phyloP scores from a whole-genome alignment of 1,284 basidiomycete genomes.

The Macrocystidia cucumis region DNA sequence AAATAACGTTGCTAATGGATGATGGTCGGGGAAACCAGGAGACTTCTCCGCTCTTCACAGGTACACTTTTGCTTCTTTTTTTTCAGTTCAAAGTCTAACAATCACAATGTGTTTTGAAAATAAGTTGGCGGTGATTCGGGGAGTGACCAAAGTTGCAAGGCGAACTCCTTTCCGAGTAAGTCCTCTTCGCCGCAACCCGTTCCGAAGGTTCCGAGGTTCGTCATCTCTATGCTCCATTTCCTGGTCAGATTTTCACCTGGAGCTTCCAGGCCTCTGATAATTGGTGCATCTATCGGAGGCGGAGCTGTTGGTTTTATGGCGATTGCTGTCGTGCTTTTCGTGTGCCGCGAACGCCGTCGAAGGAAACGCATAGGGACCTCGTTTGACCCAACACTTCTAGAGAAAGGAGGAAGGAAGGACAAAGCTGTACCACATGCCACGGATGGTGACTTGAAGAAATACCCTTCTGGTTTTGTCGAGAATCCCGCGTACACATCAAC shows the following conservation, averaged over 20 bases:
- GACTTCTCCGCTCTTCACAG: slow-evolving; percentile 26
- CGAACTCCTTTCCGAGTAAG: too few species aligned
- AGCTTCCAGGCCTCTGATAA: slow-evolving; percentile 26
- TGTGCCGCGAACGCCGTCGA: slow-evolving; percentile 32
- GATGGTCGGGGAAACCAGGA: slow-evolving; percentile 21
- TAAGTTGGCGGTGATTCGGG: slow-evolving; percentile 25
- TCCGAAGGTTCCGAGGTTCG: too few species aligned
- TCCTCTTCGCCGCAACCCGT: too few species aligned
- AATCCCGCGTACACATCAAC: slow-evolving; percentile 26
- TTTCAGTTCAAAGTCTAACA: slow-evolving; percentile 1
- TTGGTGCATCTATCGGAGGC: slow-evolving; percentile 36
- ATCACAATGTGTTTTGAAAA: too few species aligned
- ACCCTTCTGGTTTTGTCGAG: slow-evolving; percentile 18
- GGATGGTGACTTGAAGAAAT: too few species aligned
- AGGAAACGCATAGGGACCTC: slow-evolving; percentile 11
- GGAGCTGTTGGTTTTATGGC: slow-evolving; percentile 29
- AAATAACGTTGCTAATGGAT: slow-evolving; percentile 34
- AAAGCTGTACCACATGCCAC: slow-evolving; percentile 3
- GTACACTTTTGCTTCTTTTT: slow-evolving; percentile 17
- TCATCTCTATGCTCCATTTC: too few species aligned
- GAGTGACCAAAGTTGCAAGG: too few species aligned
- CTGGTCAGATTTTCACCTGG: too few species aligned
- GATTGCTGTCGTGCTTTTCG: slow-evolving; percentile 33
- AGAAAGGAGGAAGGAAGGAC: slow-evolving; percentile 10
- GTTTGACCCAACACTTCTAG: slow-evolving; percentile 18